Evolutionary conservation across 306 rosid genomes (phyloP), one percentile per base, ranked within the genome.

Genomic region (Prinsepia uniflora): DNA sequence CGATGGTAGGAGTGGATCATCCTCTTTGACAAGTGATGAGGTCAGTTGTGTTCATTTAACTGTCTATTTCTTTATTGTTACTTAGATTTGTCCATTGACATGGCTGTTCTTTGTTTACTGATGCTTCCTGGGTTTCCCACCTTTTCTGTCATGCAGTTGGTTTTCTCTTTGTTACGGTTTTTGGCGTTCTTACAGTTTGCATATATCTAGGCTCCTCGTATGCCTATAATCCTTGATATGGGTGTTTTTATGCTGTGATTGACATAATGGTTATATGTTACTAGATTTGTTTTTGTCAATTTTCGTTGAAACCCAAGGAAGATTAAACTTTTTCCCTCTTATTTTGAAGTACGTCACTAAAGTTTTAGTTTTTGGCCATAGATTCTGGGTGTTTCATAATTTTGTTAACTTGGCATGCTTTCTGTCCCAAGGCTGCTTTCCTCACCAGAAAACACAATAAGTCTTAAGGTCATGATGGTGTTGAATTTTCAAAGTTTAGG

Each of bases 21-120:
- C 81, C 8, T 58, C 84, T 79, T 68, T 85, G 56, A 71, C 73
- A 0, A 80, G 83, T 61, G 83, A 81, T 30, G 86, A 84, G 90
- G 97, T 88, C 24, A 6, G 7, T 49, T n/a, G 22, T 55, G 17
- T 49, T 46, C 7, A 2, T 43, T 30, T 5, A 40, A 8, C 47
- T 61, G 61, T 48, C 18, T 18, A n/a, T 58, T n/a, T 34, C 15
- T 71, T 49, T 45, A 30, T 6, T 59, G 64, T 59, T 59, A 18
- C 43, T 14, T 59, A 6, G 17, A 6, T 22, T 66, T 24, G 39
- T 10, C 8, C 6, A 18, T 22, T 45, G 42, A 17, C 10, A 13
- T 13, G 6, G 14, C 49, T 46, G 13, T 56, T 56, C 62, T 56
- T 22, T 56, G 41, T 57, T 57, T 6, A 22, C 6, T 24, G 17